Base-by-base conservation (phyloP, 345 rosid species). In the Populus davidiana region DNA sequence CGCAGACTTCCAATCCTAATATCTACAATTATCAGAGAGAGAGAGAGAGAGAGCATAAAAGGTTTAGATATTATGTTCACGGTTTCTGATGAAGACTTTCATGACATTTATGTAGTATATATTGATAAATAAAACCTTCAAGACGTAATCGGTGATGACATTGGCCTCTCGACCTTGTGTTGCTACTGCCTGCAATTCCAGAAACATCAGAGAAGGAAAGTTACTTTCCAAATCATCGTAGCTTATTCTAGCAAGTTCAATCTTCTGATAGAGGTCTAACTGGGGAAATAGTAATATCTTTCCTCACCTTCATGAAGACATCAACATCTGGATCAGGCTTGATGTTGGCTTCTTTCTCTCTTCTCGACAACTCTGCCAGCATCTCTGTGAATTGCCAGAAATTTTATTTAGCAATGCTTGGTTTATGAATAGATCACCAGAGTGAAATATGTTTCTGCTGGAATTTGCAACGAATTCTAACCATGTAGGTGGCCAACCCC, bases 251-350 rank as follows among this genome's bases (percentile, higher is more conserved):
- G 13, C 47, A 2, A 43, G 14, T 14, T 43, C 47, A 11, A 43
- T 43, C 1, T 43, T 43, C 47, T 21, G 20, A 36, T 2, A 21
- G 27, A 36, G 5, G 2, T n/a, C 43, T 68, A 5, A 39, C 8
- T 11, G 49, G 41, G 0, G 6, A 31, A 35, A 41, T 20, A 56
- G 0, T 25, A 71, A 2, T 23, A 25, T 47, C 23, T 67, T 64
- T 52, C 50, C 75, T 78, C 63, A 94, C 99, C 82, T 92, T 93
- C 97, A 90, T 88, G 90, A 82, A 93, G 65, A 93, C 82, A 83
- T 91, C 98, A 75, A 93, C 61, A 80, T 93, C 95, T 38, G 86
- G 88, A 87, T 93, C 97, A 23, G 98, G 98, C 83, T 86, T 89
- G 43, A 93, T 92, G 68, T 89, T 88, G 59, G 93, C 93, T 31